Evolutionary conservation across 192 early-diverging fungal species (phyloP).

Genomic region (Phycomyces nitens): DNA sequence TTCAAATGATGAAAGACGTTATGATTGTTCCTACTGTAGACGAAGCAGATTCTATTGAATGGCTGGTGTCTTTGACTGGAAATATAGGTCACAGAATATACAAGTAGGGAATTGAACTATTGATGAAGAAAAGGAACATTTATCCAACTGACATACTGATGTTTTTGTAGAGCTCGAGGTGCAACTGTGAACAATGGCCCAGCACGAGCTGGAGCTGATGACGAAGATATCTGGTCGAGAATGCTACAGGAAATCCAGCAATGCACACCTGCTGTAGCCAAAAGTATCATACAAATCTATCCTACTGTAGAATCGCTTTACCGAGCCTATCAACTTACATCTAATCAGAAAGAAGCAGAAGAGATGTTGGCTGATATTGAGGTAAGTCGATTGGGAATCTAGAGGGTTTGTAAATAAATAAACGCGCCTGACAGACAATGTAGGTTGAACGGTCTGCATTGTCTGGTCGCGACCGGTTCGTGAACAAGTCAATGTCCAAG

Average conservation of each 20-base stretch:
- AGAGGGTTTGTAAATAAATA: no score
- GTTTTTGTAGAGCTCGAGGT: no score
- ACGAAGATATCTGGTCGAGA: slow-evolving; percentile 35
- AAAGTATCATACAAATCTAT: slow-evolving; percentile 33
- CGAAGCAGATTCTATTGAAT: slow-evolving; percentile 34
- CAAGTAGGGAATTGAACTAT: slow-evolving; percentile 27
- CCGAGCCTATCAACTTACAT: slow-evolving; percentile 27
- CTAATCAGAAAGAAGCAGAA: slow-evolving; percentile 18
- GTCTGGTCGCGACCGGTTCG: slow-evolving; percentile 10
- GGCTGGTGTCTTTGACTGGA: slow-evolving; percentile 32
- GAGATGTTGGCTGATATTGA: slow-evolving; percentile 34
- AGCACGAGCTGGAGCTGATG: slow-evolving; percentile 28
- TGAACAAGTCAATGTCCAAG: slow-evolving; percentile 40
- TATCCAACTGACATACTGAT: no score
- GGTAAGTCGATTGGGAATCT: slow-evolving; percentile 19
- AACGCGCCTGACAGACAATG: no score
- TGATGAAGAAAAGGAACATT: background rate
- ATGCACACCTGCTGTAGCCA: slow-evolving; percentile 36
- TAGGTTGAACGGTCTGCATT: slow-evolving; percentile 21
- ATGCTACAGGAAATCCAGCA: slow-evolving; percentile 45
- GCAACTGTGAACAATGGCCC: no score
- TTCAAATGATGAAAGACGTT: slow-evolving; percentile 38
- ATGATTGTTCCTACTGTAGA: slow-evolving; percentile 33
- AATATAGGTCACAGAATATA: slow-evolving; percentile 35
- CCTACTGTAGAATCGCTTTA: slow-evolving; percentile 37